phyloP scores from a whole-genome alignment of 306 rosid species.

The Lupinus albus region DNA sequence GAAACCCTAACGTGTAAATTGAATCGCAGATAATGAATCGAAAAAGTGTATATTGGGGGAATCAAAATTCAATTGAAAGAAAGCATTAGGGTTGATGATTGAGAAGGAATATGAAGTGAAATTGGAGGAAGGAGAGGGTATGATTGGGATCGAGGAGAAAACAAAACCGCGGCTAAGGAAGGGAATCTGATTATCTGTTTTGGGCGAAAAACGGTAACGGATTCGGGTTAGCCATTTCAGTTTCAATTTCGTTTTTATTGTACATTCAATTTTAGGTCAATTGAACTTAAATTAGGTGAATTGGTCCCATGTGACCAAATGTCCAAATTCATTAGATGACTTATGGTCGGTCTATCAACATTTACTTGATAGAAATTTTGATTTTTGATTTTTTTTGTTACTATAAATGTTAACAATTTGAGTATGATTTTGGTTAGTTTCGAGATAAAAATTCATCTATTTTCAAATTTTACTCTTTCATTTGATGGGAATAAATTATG shows the following conservation, averaged over 20 bases:
- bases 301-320: no score
- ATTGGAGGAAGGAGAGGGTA: not conserved
- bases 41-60: constrained; percentile 12
- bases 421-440: no score
- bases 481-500: no score
- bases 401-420: no score
- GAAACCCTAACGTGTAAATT: constrained; percentile 33
- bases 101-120: not conserved
- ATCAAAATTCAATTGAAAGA: not conserved
- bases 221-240: not conserved
- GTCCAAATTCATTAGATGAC: no score
- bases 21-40: not conserved
- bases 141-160: not conserved
- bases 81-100: not conserved
- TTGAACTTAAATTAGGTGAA: no score
- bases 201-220: not conserved
- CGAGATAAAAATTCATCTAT: no score
- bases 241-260: not conserved
- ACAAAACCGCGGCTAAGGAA: not conserved
- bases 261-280: no score
- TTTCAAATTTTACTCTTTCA: no score
- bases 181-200: not conserved
- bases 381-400: no score
- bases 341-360: no score
- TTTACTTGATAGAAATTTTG: no score